A percentile compares a stretch with the other conserved stretches of the same genome.
phyloP scores from a whole-genome alignment of 2,329 filamentous ascomycete species.

The Fusarium liriodendri region DNA sequence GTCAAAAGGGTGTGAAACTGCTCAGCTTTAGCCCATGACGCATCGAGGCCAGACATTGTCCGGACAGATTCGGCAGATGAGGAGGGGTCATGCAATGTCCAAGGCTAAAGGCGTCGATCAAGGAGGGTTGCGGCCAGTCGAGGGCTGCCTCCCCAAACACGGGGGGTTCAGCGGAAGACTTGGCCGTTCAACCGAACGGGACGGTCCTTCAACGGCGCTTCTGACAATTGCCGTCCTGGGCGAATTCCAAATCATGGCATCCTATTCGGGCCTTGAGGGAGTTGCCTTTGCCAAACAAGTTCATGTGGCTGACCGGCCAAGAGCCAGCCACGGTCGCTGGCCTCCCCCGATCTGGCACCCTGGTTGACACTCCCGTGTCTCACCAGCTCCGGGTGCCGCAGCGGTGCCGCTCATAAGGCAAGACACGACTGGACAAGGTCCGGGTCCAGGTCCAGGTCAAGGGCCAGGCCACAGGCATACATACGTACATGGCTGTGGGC shows the following conservation, averaged over 20 bases:
- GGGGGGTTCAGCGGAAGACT: neutral
- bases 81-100: conserved; percentile 24
- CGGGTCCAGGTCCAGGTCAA: neutral
- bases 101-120: conserved; percentile 31
- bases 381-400: conserved; percentile 31
- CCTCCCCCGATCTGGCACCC: conserved; percentile 39
- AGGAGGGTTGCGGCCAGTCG: conserved; percentile 12
- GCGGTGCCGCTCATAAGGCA: conserved; percentile 39
- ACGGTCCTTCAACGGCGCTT: conserved; percentile 13
- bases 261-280: neutral
- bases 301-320: conserved; percentile 4
- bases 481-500: neutral
- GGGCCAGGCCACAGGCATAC: neutral
- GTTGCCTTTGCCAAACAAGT: conserved; percentile 4
- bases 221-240: neutral
- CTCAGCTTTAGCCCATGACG: neutral
- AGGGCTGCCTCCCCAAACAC: neutral
- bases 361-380: conserved; percentile 47
- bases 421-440: conserved; percentile 22
- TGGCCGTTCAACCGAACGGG: conserved; percentile 6
- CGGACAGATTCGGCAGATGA: conserved; percentile 10
- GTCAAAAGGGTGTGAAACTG: neutral
- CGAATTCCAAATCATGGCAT: conserved; percentile 2
- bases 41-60: neutral
- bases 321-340: conserved; percentile 10